phyloP scores from a whole-genome alignment of 805 yeast genomes.

The Lipomyces chichibuensis region DNA sequence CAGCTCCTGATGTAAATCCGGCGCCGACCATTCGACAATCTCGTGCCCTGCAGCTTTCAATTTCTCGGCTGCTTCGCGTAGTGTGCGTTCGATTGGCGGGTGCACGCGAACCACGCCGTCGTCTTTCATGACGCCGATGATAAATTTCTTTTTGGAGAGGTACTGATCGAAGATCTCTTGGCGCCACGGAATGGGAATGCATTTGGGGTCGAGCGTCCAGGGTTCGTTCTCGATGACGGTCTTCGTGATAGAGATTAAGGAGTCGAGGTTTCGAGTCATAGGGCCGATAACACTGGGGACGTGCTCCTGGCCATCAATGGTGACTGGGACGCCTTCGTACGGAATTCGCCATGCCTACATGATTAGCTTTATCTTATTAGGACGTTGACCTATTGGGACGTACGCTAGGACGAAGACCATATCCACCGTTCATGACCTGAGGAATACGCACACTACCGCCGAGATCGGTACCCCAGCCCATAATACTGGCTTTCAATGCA shows the following conservation, averaged over 20 bases:
- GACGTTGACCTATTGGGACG: background rate
- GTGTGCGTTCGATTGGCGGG: conserved; percentile 58
- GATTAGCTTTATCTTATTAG: background rate
- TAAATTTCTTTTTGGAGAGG: conserved; percentile 43
- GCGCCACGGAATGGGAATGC: conserved; percentile 58
- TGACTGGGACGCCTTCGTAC: conserved; percentile 45
- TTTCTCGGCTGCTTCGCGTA: conserved; percentile 57
- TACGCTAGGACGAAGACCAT: conserved; percentile 49
- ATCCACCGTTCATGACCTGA: conserved; percentile 50
- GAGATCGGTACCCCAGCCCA: conserved; percentile 60
- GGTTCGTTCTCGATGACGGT: conserved; percentile 49
- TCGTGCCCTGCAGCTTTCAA: conserved; percentile 62
- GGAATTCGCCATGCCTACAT: conserved; percentile 38
- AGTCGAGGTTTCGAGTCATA: conserved; percentile 47
- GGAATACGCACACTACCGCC: conserved; percentile 61
- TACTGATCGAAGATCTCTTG: conserved; percentile 35
- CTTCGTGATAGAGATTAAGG: conserved; percentile 49
- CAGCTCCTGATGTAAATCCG: conserved; percentile 43
- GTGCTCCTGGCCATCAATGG: conserved; percentile 56
- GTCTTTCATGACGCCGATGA: conserved; percentile 53
- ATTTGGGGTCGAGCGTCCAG: conserved; percentile 56
- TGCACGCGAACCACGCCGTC: conserved; percentile 56
- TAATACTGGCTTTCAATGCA: conserved; percentile 50
- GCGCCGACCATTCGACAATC: conserved; percentile 55
- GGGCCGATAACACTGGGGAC: conserved; percentile 60